phyloP scores from a whole-genome alignment of 345 rosid species.

The Arabidopsis thaliana region DNA sequence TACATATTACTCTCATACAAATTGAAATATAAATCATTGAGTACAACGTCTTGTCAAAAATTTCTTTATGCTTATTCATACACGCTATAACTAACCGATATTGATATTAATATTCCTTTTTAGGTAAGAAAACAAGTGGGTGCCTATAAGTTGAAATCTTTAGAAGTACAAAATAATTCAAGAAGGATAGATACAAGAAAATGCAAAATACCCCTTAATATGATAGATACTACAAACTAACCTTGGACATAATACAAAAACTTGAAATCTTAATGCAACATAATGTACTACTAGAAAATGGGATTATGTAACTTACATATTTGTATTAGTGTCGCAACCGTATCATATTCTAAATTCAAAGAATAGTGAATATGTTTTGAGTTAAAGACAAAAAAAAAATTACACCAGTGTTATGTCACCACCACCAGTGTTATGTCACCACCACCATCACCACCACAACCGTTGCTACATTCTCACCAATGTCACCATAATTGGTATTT shows the following conservation, averaged over 20 bases:
- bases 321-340: not conserved
- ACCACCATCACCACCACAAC: not conserved
- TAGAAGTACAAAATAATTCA: conserved; percentile 19
- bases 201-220: not conserved
- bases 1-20: conserved; percentile 8
- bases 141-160: conserved; percentile 23
- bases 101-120: conserved; percentile 40
- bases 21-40: conserved; percentile 8
- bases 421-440: not conserved
- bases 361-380: not conserved
- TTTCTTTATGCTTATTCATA: conserved; percentile 15
- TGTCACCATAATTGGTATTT: not conserved
- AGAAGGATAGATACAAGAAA: conserved; percentile 18
- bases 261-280: too few relatives aligned
- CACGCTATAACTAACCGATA: conserved; percentile 34
- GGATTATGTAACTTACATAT: not conserved
- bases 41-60: conserved; percentile 35
- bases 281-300: too few relatives aligned
- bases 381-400: not conserved
- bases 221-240: conserved; percentile 8
- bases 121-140: conserved; percentile 40
- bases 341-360: not conserved
- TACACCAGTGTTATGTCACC: not conserved
- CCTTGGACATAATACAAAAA: not conserved
- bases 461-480: not conserved